Base-by-base conservation (phyloP, 2,329 filamentous ascomycete genomes). In the Helminthosporium solani region DNA sequence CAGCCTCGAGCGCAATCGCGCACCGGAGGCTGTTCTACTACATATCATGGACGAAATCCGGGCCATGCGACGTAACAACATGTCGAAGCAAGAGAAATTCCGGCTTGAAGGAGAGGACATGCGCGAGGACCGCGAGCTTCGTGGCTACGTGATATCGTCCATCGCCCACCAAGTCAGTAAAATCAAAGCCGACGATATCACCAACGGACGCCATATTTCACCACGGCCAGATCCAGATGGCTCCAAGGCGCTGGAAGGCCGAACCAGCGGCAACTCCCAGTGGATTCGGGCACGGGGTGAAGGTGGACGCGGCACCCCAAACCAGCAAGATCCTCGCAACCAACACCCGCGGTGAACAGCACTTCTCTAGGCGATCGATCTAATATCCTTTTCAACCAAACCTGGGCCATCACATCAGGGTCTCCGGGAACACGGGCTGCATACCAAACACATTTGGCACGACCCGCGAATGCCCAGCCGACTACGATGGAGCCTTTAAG, bases 1-100 rank as follows among this genome's bases (percentile, higher is more conserved):
- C 58, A 85, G 88, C 27, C 76, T 81, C n/a, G 83, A 88, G 52
- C 85, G 94, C 54, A 89, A 79, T 56, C 82, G 84, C 58, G 91
- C 88, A 57, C 84, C 92, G 0, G 94, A 99, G 70, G 88, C 94
- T 53, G 92, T 96, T 5, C 79, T 97, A 50, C 80, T 95, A 14
- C 91, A 91, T 76, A 90, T 96, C 53, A 86, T 94, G 73, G 85
- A 91, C 58, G 94, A 97, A 74, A 94, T 99, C 64, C 88, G 88
- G 62, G 83, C 84, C 52, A 82, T 92, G 62, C 87, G 92, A 61
- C 85, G 94, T 41, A 80, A 83, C 61, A 91, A 95, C 72, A 82
- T 95, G 78, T 78, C 80, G 68, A 96, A 96, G 75, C 85, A 92
- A 15, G 86, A 95, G 60, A 85, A 88, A 48, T 91, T 90, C 71